Conservation (phyloP, 139 green algal species). For the Eudorina sp. region DNA sequence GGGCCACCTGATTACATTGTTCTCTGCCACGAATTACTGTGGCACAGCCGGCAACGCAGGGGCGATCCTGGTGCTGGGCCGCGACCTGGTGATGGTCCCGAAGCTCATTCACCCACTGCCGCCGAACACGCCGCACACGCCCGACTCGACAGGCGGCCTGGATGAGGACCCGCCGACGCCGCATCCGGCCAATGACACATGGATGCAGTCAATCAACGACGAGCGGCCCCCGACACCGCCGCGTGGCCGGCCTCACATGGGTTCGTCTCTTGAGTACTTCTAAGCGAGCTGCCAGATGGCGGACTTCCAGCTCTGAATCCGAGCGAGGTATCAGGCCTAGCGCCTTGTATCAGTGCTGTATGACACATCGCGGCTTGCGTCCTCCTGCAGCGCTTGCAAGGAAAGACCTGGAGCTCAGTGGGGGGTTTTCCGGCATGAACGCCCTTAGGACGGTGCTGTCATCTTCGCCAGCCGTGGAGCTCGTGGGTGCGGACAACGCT, state of each 20-base stretch:
- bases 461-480: too few species aligned
- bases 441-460: too few species aligned
- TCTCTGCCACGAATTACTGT: constrained; percentile 99
- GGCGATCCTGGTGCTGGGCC: constrained; percentile 95
- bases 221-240: constrained; percentile 94
- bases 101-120: constrained; percentile 99
- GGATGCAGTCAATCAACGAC: constrained; percentile 89
- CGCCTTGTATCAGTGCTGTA: too few species aligned
- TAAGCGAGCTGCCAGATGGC: too few species aligned
- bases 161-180: constrained; percentile 58
- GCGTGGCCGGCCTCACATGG: constrained; percentile 78
- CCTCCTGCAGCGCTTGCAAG: too few species aligned
- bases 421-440: too few species aligned
- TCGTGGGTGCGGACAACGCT: too few species aligned
- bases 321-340: too few species aligned
- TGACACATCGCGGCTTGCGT: too few species aligned
- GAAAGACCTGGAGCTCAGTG: too few species aligned
- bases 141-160: constrained; percentile 58
- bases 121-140: constrained; percentile 80
- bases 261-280: constrained; percentile 78
- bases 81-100: constrained; percentile 97
- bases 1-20: constrained; percentile 97
- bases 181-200: constrained; percentile 60
- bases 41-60: constrained; percentile 97
- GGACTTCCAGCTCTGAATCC: too few species aligned